Evolutionary conservation across 2,329 filamentous ascomycete species (phyloP).

Genomic region (Ascochyta rabiei): DNA sequence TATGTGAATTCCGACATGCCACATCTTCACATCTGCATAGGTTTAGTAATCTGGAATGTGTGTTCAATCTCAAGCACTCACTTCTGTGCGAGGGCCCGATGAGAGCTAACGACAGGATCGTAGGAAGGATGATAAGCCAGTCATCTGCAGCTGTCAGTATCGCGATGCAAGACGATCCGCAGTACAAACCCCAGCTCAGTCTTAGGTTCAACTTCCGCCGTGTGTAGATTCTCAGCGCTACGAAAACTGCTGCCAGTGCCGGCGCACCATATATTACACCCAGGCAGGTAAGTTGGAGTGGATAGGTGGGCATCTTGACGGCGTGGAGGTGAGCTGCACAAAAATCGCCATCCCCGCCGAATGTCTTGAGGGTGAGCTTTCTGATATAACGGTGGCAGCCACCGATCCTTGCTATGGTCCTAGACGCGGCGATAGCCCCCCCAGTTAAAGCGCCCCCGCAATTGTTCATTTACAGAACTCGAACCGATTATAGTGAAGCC

Average conservation of each 20-base stretch:
- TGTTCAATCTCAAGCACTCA: conserved; percentile 23
- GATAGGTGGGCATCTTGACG: conserved; percentile 47
- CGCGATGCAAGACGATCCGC: background rate
- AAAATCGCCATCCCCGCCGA: conserved; percentile 15
- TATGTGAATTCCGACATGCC: conserved; percentile 47
- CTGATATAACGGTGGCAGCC: conserved; percentile 14
- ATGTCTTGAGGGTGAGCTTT: conserved; percentile 9
- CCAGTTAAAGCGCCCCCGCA: conserved; percentile 11
- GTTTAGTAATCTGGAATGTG: background rate
- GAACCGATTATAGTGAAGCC: conserved; percentile 15
- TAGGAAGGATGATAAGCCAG: conserved; percentile 46
- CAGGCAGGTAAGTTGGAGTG: conserved; percentile 47
- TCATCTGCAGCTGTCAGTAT: conserved; percentile 38
- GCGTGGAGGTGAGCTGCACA: conserved; percentile 20
- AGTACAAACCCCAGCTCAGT: conserved; percentile 43
- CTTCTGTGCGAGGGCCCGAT: conserved; percentile 46
- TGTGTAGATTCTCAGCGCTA: conserved; percentile 46
- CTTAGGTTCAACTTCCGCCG: conserved; percentile 46
- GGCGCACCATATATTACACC: conserved; percentile 46
- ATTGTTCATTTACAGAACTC: conserved; percentile 11
- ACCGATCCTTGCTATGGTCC: conserved; percentile 4
- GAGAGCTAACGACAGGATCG: conserved; percentile 44
- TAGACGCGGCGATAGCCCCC: conserved; percentile 7
- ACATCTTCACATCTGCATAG: conserved; percentile 44
- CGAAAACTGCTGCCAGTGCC: conserved; percentile 41